Conservation (phyloP, 2,329 filamentous ascomycete genomes). For the Botrytis squamosa region DNA sequence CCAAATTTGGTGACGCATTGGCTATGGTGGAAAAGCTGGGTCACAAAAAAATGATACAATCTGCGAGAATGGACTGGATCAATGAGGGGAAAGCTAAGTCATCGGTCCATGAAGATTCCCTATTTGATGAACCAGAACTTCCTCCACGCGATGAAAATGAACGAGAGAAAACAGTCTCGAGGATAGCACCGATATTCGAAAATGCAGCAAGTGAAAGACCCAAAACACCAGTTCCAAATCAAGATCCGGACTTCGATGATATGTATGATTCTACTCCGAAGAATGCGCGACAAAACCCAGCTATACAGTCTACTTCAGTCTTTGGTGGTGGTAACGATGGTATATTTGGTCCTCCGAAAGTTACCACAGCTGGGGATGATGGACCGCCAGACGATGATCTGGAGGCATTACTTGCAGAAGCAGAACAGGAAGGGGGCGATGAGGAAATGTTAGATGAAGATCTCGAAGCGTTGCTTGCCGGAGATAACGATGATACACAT, state of each 20-base stretch:
- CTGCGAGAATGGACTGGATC: constrained; percentile 79
- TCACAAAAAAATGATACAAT: constrained; percentile 75
- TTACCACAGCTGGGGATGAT: constrained; percentile 26
- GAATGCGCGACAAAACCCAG: constrained; percentile 27
- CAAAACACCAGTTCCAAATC: constrained; percentile 41
- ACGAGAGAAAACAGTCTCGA: constrained; percentile 36
- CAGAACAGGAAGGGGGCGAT: constrained; percentile 42
- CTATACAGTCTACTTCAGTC: constrained; percentile 28
- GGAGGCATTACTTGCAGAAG: constrained; percentile 33
- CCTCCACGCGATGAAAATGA: constrained; percentile 35
- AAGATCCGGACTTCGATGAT: constrained; percentile 43
- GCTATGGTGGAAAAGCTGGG: constrained; percentile 91
- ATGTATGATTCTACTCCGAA: constrained; percentile 56
- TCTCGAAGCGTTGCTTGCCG: constrained; percentile 31
- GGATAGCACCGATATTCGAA: constrained; percentile 44
- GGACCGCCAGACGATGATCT: constrained; percentile 45
- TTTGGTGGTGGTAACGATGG: constrained; percentile 29
- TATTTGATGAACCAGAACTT: constrained; percentile 33
- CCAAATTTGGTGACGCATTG: constrained; percentile 87
- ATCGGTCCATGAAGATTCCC: constrained; percentile 34
- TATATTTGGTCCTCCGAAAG: constrained; percentile 33
- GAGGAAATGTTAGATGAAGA: constrained; percentile 41
- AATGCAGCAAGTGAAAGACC: constrained; percentile 31
- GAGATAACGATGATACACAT: constrained; percentile 29
- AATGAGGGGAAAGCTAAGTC: constrained; percentile 64